Base-by-base conservation (phyloP, 140 eudicot species). In the Anethum foeniculum region DNA sequence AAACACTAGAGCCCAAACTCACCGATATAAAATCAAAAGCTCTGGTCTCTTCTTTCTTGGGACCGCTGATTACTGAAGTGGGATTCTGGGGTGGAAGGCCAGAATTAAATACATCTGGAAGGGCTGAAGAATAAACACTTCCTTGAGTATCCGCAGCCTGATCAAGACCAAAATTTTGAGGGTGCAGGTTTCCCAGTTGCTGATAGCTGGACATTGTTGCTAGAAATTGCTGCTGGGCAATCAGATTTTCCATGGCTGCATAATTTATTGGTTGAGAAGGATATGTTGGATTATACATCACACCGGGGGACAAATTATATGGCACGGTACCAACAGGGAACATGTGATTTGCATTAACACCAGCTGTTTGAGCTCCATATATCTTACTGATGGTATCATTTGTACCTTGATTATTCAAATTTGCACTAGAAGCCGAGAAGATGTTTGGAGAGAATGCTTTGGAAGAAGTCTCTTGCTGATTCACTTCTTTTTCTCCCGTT, bases 11-110 rank as follows among this genome's bases (percentile, higher is more conserved):
- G 77, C 7, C 38, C 44, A 30, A 78, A 77, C 91, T 88, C 88
- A 92, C 97, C 18, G 96, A 88, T 79, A 92, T 92, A 82, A 92
- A 92, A 83, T 92, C 97, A 83, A 92, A 92, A 0, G 97, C 97
- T 87, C 85, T 90, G 21, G 89, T 86, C 3, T 92, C 96, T 77
- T 90, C 95, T 82, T 86, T 87, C 87, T 89, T 92, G 18, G 97
- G 80, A 79, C 82, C 76, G 71, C 84, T 87, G 89, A 88, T 87
- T 73, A 85, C 80, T 54, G 90, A 82, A 75, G 84, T 88, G 25
- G 93, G 87, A 81, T 85, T 79, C 85, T 87, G 93, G 77, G 77
- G 80, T 46, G 90, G 89, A 54, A 88, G 80, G 75, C 75, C 77
- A 39, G 97, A 89, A 81, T 88, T 90, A 79, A 92, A 92, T 52